A percentile compares a stretch with the other conserved stretches of the same genome.
Evolutionary conservation across 108 stramenopile species (phyloP).

Genomic region (Aurantiochytrium sp.): DNA sequence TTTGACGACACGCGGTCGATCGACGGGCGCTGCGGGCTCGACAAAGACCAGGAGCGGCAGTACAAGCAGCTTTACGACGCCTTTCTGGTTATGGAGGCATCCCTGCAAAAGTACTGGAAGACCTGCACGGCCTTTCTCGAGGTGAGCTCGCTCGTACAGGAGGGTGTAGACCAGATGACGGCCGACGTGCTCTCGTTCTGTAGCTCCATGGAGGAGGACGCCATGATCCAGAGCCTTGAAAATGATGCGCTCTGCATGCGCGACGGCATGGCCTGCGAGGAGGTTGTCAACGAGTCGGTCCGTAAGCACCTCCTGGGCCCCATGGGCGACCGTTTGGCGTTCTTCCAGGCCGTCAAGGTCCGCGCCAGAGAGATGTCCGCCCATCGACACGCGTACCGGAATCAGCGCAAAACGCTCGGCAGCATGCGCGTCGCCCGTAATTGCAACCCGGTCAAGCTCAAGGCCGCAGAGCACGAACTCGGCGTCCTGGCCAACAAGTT

Average conservation of each 20-base stretch:
- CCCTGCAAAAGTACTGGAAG: constrained; percentile 26
- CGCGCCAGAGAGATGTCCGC: background rate
- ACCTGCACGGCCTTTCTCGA: constrained; percentile 29
- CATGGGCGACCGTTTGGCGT: background rate
- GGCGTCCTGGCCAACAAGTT: background rate
- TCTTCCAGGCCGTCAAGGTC: background rate
- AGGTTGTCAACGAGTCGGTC: background rate
- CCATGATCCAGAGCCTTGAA: background rate
- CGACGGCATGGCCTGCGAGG: constrained; percentile 16
- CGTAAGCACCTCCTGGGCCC: background rate
- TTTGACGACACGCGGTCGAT: background rate
- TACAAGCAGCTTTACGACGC: background rate
- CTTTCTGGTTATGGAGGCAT: background rate
- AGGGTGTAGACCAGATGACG: constrained; percentile 19
- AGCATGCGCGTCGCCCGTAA: background rate
- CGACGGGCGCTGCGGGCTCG: background rate
- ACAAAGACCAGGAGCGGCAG: background rate
- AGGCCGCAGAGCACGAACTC: background rate
- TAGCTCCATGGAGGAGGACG: constrained; percentile 1
- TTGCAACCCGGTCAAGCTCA: background rate
- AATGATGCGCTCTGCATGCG: background rate
- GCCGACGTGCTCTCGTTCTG: constrained; percentile 17
- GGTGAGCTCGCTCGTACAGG: background rate
- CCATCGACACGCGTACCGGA: background rate
- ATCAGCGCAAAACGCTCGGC: background rate